These are phyloP conservation scores for Pseudogymnoascus verrucosus DNA, from an alignment of 2,329 filamentous ascomycete species.

Conservation along the genomic window DNA sequence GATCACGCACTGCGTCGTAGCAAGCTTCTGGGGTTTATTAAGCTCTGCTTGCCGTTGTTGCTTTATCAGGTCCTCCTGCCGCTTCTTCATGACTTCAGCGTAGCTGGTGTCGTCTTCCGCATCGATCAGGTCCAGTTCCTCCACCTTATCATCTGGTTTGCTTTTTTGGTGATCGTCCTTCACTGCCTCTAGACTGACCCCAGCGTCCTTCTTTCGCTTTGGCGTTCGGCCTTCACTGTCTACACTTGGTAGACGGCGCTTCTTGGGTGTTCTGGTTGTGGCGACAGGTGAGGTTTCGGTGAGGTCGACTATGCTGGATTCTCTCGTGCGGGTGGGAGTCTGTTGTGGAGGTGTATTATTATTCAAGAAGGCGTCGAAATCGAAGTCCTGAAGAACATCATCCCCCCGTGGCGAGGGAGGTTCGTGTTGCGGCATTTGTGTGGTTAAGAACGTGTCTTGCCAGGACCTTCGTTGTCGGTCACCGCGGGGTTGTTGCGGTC, in stretches of 20 bases:
- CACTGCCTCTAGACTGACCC: neutral
- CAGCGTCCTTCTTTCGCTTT: constrained; percentile 4
- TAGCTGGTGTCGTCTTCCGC: constrained; percentile 22
- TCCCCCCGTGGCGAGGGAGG: neutral
- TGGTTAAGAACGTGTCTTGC: neutral
- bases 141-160: constrained; percentile 14
- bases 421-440: neutral
- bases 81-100: constrained; percentile 21
- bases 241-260: constrained; percentile 18
- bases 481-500: neutral
- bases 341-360: neutral
- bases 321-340: neutral
- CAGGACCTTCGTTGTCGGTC: neutral
- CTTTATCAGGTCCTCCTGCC: constrained; percentile 24
- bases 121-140: constrained; percentile 23
- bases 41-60: constrained; percentile 37
- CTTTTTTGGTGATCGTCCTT: constrained; percentile 9
- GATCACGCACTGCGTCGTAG: constrained; percentile 56
- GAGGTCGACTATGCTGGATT: constrained; percentile 11
- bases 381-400: neutral
- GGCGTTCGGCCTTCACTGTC: constrained; percentile 17
- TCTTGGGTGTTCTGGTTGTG: neutral
- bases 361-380: neutral
- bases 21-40: constrained; percentile 42
- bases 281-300: constrained; percentile 11